Evolutionary conservation across 1,139 yeast species (phyloP), one percentile per base, ranked within the genome.

Genomic region (Diutina pseudorugosa): DNA sequence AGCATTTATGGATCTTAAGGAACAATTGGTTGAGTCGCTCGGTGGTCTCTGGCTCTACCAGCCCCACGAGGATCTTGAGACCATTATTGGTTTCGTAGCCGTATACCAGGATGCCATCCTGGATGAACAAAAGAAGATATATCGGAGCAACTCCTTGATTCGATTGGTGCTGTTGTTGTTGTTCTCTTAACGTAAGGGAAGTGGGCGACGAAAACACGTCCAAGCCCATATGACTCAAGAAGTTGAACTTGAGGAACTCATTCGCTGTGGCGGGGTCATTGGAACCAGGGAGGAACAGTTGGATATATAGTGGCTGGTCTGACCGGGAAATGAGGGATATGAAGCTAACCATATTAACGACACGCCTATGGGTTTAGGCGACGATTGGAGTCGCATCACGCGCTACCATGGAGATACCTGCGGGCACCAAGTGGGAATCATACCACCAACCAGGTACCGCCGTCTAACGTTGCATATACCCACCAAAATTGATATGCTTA

Each of bases 41-140:
- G 41, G 52, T 52, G 42, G 47, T 21, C 23, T 51, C 53, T 16
- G 53, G 58, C 12, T 52, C 55, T 18, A 59, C 59, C 51, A 67
- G 64, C 0, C 87, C 88, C 40, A 82, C 66, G 9, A 82, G 73
- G 2, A 82, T 72, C 62, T 80, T 81, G 51, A 82, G 64, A 7
- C 86, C 85, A 42, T 82, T 80, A 58, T 73, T 79, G 8, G 83
- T 75, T 59, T 81, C 86, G 56, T 72, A 71, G 2, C 87, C 88
- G 60, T 79, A 82, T 5, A 82, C 83, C 30, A 76, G 68, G 27
- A 80, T 72, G 4, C 78, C 83, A 57, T 82, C 87, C 56, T 82
- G 84, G 7, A 80, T 75, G 60, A 82, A 80, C 33, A 82, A 63
- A 19, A 82, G 65, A 36, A 70, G 63, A 16, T 27, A 45, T 6